Base-by-base conservation (phyloP, 1,284 basidiomycete species). In the Leccinum cinnamomeum region DNA sequence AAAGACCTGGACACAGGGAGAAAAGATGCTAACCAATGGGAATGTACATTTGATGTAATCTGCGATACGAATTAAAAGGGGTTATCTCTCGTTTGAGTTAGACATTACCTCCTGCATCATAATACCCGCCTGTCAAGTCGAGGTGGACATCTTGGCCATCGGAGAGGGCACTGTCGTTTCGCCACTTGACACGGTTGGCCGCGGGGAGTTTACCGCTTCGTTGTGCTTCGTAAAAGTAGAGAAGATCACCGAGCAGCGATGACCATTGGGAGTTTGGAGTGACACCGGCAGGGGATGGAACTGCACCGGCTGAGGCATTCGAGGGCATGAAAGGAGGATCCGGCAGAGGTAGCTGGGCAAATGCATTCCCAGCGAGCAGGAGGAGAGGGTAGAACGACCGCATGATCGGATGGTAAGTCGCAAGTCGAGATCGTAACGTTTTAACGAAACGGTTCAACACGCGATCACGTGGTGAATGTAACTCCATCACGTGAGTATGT, bases 141-240 rank as follows among this genome's bases (percentile, higher is more conserved):
- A 94, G 71, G 3, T 82, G 81, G 35, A 83, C 88, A 67, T 94
- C 89, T 60, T 80, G 76, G 10, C 95, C 95, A 75, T 98, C 95
- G 30, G 86, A 77, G 28, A 89, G 70, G 20, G 85, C 84, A 71
- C 90, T 93, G 64, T 88, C 84, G 69, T 97, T 97, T 57, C 95
- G 82, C 95, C 95, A 97, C 14, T 81, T 70, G 0, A 97, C 92
- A 25, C 95, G 84, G 66, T 92, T 92, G 5, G 80, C 81, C 11
- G 76, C 69, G 0, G 90, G 85, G 5, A 97, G 81, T 54, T 80
- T 81, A 12, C 95, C 94, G 62, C 91, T 92, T 48, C 95, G 82
- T 71, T 97, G 95, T 1, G 88, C 94, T 66, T 97, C 95, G 72
- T 96, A 97, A 75, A 96, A 97, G 73, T 87, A 97, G 20, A 97